These are phyloP conservation scores for Aegle marmelos DNA, from an alignment of 345 rosid genomes.

Conservation along the genomic window DNA sequence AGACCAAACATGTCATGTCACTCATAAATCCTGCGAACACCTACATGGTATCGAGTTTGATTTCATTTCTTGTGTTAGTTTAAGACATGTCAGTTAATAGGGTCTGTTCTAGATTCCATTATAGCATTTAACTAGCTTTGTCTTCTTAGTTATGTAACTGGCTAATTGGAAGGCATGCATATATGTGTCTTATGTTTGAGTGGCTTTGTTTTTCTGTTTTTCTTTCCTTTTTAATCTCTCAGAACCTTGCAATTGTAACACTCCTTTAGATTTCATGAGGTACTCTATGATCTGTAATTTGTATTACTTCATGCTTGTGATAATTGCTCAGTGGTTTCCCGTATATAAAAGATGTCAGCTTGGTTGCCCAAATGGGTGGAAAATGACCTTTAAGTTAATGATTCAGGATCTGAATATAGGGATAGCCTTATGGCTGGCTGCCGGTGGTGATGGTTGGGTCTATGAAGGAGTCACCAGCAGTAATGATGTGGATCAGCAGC, in stretches of 20 bases:
- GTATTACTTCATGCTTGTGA: background rate
- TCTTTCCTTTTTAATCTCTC: background rate
- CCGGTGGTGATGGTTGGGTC: slow-evolving; percentile 82
- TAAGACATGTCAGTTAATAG: background rate
- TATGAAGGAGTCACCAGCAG: slow-evolving; percentile 29
- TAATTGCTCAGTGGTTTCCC: background rate
- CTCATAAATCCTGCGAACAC: slow-evolving; percentile 87
- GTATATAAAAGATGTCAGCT: background rate
- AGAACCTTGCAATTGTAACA: background rate
- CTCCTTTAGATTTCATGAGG: background rate
- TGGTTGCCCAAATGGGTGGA: background rate
- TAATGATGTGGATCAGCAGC: slow-evolving; percentile 23
- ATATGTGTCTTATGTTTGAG: background rate
- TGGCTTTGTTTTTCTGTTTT: background rate
- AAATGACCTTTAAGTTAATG: slow-evolving; percentile 1
- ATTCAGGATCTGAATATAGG: slow-evolving; percentile 94
- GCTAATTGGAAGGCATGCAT: background rate
- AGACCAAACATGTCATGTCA: slow-evolving; percentile 73
- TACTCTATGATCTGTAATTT: background rate
- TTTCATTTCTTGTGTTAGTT: slow-evolving; percentile 7
- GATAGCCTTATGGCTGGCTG: slow-evolving; percentile 88
- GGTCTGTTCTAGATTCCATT: slow-evolving; percentile 14
- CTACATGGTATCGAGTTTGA: slow-evolving; percentile 58
- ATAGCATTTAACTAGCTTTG: background rate
- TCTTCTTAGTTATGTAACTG: slow-evolving; percentile 3